Base-by-base conservation (phyloP, 139 green algal species). In the Coelastrella sp. region DNA sequence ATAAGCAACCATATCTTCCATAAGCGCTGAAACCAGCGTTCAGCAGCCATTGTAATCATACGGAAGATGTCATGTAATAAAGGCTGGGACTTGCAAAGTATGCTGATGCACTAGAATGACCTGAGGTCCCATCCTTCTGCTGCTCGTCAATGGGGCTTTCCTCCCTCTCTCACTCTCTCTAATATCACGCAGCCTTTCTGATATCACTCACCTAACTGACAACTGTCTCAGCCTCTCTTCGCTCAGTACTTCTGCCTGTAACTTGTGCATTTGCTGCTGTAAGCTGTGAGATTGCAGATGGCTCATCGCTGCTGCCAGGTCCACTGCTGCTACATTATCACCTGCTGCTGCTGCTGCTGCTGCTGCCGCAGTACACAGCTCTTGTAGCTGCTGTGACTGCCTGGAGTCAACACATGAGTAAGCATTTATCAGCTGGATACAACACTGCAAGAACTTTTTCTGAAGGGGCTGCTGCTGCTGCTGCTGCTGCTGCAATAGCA, bases 191-290 rank as follows among this genome's bases (percentile, higher is more conserved):
- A n/a, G n/a, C n/a, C n/a, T 11, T 57, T 2, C 1, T 23, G 1
- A 57, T 57, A n/a, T n/a, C 21, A 34, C 53, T 64, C 6, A 64
- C 53, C 53, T 21, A 34, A 64, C 53, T 32, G 2, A 19, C 27
- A 69, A 19, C 34, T 50, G 9, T 27, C 27, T 6, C 34, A 50
- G 35, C 66, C 50, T 34, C 35, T 48, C 5, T 5, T 77, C 37
- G 21, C 68, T 40, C 1, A 77, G 68, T 17, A 21, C 19, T 37
- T 23, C 6, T 5, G 17, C 13, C 32, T 81, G 50, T 2, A 68
- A 23, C 32, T 45, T 19, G 11, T 45, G 27, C 32, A 68, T 27
- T 32, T 81, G 75, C 75, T 82, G 35, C 75, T 69, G 75, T 53
- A 34, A 71, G 15, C 73, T 30, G 5, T 13, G 19, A 8, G 73